Percentiles rank a stretch among this genome's conserved stretches.
Conservation (phyloP, 1,284 basidiomycete genomes). For the Lignosus rhinocerotis region DNA sequence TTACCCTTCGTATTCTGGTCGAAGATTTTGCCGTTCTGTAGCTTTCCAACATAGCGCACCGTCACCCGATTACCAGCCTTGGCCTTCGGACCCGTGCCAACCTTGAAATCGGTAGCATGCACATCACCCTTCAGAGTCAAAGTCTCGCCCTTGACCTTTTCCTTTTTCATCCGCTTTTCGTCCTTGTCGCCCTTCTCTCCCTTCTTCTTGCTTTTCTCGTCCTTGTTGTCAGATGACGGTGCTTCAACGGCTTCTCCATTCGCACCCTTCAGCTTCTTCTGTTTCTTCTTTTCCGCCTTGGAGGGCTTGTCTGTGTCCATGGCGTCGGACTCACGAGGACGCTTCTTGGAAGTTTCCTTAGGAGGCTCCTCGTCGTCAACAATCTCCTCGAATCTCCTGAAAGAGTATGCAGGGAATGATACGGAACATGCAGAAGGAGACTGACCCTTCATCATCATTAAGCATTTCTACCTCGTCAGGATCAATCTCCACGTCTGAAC, state of each 20-base stretch:
- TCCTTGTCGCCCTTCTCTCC: slow-evolving; percentile 44
- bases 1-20: slow-evolving; percentile 89
- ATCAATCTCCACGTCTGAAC: slow-evolving; percentile 75
- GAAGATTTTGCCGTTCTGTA: slow-evolving; percentile 83
- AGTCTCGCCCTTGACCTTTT: slow-evolving; percentile 47
- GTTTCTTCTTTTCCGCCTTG: slow-evolving; percentile 66
- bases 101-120: slow-evolving; percentile 75
- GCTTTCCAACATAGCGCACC: slow-evolving; percentile 92
- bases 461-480: slow-evolving; percentile 52
- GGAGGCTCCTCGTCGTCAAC: slow-evolving; percentile 32
- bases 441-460: slow-evolving; percentile 56
- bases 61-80: slow-evolving; percentile 84
- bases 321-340: slow-evolving; percentile 55
- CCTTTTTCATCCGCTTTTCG: slow-evolving; percentile 38
- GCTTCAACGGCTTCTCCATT: slow-evolving; percentile 57
- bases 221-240: slow-evolving; percentile 34
- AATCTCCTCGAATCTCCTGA: slow-evolving; percentile 66
- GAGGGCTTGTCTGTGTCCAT: slow-evolving; percentile 43
- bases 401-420: neutral
- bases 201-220: slow-evolving; percentile 36
- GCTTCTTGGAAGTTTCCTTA: slow-evolving; percentile 49
- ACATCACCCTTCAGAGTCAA: slow-evolving; percentile 72
- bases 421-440: slow-evolving; percentile 3
- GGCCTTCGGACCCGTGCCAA: slow-evolving; percentile 80
- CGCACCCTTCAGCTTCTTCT: slow-evolving; percentile 74